Evolutionary conservation across 371 early-diverging fungal genomes (phyloP).

Genomic region (Apophysomyces trapeziformis): DNA sequence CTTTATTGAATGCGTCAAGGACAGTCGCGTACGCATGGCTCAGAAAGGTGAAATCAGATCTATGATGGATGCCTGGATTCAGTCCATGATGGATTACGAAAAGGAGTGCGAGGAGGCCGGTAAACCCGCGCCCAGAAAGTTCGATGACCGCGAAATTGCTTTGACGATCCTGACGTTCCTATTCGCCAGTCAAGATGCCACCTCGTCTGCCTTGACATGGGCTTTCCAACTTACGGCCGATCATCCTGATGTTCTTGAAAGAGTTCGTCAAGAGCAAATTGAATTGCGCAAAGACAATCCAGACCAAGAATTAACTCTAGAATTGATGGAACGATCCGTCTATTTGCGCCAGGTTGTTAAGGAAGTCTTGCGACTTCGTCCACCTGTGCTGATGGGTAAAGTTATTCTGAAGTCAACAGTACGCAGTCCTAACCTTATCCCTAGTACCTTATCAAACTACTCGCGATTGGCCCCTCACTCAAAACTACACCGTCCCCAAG

Average conservation of each 20-base stretch:
- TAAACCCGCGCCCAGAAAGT: slow-evolving; percentile 49
- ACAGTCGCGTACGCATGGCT: slow-evolving; percentile 47
- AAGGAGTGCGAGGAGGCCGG: slow-evolving; percentile 34
- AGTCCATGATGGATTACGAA: slow-evolving; percentile 45
- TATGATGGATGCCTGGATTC: slow-evolving; percentile 58
- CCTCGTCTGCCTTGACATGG: slow-evolving; percentile 59
- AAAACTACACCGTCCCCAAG: slow-evolving; percentile 50
- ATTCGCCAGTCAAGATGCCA: slow-evolving; percentile 59
- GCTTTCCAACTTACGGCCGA: slow-evolving; percentile 56
- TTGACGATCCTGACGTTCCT: slow-evolving; percentile 55
- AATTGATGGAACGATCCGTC: slow-evolving; percentile 46
- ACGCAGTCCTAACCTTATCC: background rate
- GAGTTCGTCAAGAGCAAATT: slow-evolving; percentile 48
- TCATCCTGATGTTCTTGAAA: slow-evolving; percentile 51
- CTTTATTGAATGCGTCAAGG: slow-evolving; percentile 49
- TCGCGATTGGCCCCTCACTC: slow-evolving; percentile 49
- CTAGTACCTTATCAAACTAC: slow-evolving; percentile 51
- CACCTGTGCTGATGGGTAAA: slow-evolving; percentile 56
- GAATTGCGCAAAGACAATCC: slow-evolving; percentile 36
- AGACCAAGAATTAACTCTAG: slow-evolving; percentile 35
- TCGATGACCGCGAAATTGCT: slow-evolving; percentile 52
- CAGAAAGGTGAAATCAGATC: slow-evolving; percentile 39
- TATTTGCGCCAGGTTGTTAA: slow-evolving; percentile 56
- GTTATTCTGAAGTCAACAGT: background rate
- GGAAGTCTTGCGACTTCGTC: slow-evolving; percentile 54